These are phyloP conservation scores for Meyerozyma guilliermondii DNA, from an alignment of 1,139 yeast species.

Conservation along the genomic window DNA sequence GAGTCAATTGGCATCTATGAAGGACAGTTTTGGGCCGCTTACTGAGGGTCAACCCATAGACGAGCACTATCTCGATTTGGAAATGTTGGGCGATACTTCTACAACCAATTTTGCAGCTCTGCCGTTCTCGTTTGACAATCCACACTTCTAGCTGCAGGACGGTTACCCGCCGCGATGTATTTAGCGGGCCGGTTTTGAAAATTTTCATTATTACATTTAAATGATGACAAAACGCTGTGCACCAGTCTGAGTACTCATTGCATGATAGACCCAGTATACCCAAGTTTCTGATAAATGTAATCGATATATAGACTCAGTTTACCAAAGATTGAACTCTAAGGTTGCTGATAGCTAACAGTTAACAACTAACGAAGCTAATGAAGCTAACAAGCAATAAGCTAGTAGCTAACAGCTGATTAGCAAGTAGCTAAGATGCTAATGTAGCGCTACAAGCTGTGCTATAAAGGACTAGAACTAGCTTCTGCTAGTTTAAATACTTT, in stretches of 20 bases:
- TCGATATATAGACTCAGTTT: neutral
- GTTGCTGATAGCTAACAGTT: no score
- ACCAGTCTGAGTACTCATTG: conserved; percentile 47
- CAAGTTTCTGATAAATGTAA: conserved; percentile 34
- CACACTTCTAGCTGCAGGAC: neutral
- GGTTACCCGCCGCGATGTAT: conserved; percentile 1
- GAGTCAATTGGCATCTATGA: conserved; percentile 33
- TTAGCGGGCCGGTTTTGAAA: neutral
- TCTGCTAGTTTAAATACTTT: no score
- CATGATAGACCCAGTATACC: conserved; percentile 48
- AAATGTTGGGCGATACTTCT: neutral
- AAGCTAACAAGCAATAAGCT: no score
- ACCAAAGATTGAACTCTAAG: no score
- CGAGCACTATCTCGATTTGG: neutral
- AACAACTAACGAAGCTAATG: no score
- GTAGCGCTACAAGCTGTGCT: no score
- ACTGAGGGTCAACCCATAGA: neutral
- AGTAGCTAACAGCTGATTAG: no score
- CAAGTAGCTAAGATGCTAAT: no score
- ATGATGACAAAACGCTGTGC: conserved; percentile 50
- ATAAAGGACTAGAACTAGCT: no score
- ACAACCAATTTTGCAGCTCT: neutral
- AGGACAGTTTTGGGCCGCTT: conserved; percentile 15
- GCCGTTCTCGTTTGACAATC: neutral
- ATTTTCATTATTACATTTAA: conserved; percentile 5